These are phyloP conservation scores for Phytopythium montanum DNA, from an alignment of 352 stramenopile genomes.

Conservation along the genomic window DNA sequence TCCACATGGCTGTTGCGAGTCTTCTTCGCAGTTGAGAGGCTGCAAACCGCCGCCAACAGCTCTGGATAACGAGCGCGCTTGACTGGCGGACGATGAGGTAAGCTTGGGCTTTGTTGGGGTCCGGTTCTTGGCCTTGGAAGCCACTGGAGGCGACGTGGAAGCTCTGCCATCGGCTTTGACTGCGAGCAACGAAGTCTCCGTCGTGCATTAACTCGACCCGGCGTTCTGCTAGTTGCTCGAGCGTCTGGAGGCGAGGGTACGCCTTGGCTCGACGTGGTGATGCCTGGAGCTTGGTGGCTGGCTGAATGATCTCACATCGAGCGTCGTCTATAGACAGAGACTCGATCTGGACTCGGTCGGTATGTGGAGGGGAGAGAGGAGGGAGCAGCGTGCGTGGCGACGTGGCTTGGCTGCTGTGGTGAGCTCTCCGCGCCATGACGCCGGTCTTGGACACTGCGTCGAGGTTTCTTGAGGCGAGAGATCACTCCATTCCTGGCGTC, in stretches of 20 bases:
- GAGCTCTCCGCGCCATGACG: background rate
- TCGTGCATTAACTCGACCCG: conserved; percentile 34
- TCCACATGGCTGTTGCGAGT: conserved; percentile 25
- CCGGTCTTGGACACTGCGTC: background rate
- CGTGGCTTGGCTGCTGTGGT: background rate
- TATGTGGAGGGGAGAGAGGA: background rate
- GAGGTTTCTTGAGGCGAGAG: background rate
- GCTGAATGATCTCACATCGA: background rate
- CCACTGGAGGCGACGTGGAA: conserved; percentile 10
- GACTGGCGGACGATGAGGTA: conserved; percentile 23
- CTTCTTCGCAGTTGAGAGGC: conserved; percentile 22
- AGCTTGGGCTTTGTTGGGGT: conserved; percentile 15
- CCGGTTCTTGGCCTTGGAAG: background rate
- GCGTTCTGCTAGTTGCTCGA: conserved; percentile 33
- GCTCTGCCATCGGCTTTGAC: conserved; percentile 30
- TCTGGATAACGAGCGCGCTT: conserved; percentile 48
- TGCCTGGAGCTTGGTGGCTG: background rate
- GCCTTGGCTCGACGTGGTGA: conserved; percentile 8
- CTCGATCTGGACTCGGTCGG: background rate
- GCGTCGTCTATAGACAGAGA: background rate
- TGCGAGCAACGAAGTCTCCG: conserved; percentile 44
- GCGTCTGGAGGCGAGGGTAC: conserved; percentile 40
- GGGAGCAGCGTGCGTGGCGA: background rate
- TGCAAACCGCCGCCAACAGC: conserved; percentile 30
- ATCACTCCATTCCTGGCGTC: background rate